A percentile compares a stretch with the other conserved stretches of the same genome.
Conservation (phyloP, 2,329 filamentous ascomycete genomes). For the Dactylellina drechsleri region DNA sequence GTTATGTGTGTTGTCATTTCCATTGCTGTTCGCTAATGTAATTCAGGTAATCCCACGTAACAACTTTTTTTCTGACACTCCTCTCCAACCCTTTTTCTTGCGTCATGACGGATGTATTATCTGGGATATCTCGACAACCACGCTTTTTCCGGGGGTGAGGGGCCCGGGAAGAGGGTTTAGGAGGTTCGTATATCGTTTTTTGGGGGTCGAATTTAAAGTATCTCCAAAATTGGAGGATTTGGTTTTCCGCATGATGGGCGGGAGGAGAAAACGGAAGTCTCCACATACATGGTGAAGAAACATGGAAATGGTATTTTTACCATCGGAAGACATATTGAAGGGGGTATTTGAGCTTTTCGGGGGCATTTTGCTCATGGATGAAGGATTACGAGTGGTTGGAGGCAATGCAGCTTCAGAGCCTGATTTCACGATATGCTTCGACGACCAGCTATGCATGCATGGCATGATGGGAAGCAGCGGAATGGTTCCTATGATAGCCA, state of each 20-base stretch:
- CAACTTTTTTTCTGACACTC: slow-evolving; percentile 6
- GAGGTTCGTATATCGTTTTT: slow-evolving; percentile 45
- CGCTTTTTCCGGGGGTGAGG: neutral
- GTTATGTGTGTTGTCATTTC: neutral
- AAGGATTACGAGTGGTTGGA: neutral
- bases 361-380: neutral
- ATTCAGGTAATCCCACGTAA: slow-evolving; percentile 1
- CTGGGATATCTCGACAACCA: slow-evolving; percentile 52
- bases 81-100: slow-evolving; percentile 10
- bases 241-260: slow-evolving; percentile 24
- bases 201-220: slow-evolving; percentile 8
- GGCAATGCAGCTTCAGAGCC: too few species aligned
- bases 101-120: slow-evolving; percentile 30
- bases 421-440: neutral
- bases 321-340: slow-evolving; percentile 16
- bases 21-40: too few species aligned
- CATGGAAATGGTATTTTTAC: slow-evolving; percentile 2
- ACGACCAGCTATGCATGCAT: neutral
- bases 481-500: neutral
- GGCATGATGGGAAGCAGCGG: neutral
- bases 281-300: slow-evolving; percentile 11
- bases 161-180: slow-evolving; percentile 17
- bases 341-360: neutral
- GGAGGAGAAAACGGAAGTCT: slow-evolving; percentile 22
- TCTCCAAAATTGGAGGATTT: slow-evolving; percentile 31